These are phyloP conservation scores for Dryas drummondii DNA, from an alignment of 306 rosid species.

Conservation along the genomic window DNA sequence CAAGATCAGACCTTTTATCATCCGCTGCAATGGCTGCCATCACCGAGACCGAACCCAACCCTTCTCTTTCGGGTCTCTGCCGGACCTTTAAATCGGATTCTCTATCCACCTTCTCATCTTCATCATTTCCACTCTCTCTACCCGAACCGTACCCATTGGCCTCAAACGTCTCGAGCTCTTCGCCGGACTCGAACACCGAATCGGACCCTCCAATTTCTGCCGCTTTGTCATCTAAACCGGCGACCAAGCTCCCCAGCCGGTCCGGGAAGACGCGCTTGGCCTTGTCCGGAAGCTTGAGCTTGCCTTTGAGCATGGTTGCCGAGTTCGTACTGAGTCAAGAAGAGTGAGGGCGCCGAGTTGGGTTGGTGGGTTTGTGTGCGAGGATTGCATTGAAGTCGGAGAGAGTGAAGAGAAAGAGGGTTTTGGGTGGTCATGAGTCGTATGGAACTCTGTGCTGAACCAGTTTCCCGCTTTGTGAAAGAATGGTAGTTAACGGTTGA, in stretches of 20 bases:
- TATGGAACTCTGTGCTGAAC: conserved; percentile 13
- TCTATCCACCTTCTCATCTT: neutral
- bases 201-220: conserved; percentile 31
- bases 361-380: neutral
- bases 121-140: conserved; percentile 20
- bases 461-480: conserved; percentile 20
- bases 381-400: neutral
- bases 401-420: conserved; percentile 4
- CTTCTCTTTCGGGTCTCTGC: conserved; percentile 30
- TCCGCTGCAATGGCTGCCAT: conserved; percentile 59
- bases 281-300: conserved; percentile 60
- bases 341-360: conserved; percentile 18
- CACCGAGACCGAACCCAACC: conserved; percentile 34
- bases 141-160: conserved; percentile 44
- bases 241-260: conserved; percentile 55
- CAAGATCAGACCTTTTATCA: conserved; percentile 71
- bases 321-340: conserved; percentile 21
- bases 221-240: conserved; percentile 41
- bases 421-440: conserved; percentile 28
- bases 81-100: conserved; percentile 24
- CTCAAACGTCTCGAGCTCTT: conserved; percentile 71
- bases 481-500: conserved; percentile 68
- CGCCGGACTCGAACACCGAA: conserved; percentile 51
- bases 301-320: conserved; percentile 60
- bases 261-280: conserved; percentile 49